Evolutionary conservation across 148 eudicot species (phyloP), one percentile per base, ranked within the genome.

Genomic region (Diospyros kaki): DNA sequence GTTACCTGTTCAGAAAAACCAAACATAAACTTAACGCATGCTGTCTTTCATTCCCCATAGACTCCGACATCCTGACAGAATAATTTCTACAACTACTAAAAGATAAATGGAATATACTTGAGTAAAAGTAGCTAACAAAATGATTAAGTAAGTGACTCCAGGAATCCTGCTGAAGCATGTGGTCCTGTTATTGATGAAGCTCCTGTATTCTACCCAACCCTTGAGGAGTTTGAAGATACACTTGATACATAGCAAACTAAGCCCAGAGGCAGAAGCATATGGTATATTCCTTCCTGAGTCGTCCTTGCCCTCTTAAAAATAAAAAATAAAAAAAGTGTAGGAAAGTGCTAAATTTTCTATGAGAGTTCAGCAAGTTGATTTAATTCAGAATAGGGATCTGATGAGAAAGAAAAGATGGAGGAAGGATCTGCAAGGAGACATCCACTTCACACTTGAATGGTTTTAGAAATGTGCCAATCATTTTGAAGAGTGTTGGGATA

Each of bases 211-310:
- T 73, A 83, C 75, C 90, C 93, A 28, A 84, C 87, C 43, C 64
- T n/a, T 18, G 86, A 87, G 92, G 90, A 89, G 81, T 89, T 86
- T 82, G 78, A 89, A 78, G 92, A 86, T 78, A 74, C 93, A 10
- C 81, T 89, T 44, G 83, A 76, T 89, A 87, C 71, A 83, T 89
- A 70, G 85, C 85, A 39, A 75, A 65, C 87, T 89, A 68, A 87
- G 87, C 17, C 81, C 87, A 6, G 46, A 50, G 17, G 93, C 90
- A 58, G 87, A 89, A 77, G 66, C 85, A 44, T 85, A 83, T 80
- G 93, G 90, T n/a, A 89, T 89, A 69, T 89, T 75, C 44, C 81
- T 66, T 81, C 86, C 10, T 89, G 92, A 83, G 41, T 61, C 92
- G 90, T 7, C 85, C 88, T 38, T 89, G 92, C 78, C 80, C 82